Conservation (phyloP, 495 filamentous ascomycete species). For the Aspergillus hancockii region DNA sequence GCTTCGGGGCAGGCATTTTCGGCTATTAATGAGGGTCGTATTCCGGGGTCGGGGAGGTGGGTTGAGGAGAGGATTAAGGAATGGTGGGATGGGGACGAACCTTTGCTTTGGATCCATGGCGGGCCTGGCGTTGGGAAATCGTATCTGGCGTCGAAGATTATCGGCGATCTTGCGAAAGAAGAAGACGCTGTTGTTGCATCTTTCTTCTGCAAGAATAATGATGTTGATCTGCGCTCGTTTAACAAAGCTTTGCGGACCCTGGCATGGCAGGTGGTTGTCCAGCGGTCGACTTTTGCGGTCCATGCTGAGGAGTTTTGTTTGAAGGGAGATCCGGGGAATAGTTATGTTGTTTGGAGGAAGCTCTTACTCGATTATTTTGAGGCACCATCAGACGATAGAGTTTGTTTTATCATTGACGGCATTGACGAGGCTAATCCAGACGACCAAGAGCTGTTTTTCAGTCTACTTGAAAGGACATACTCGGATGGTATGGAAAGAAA, state of each 20-base stretch:
- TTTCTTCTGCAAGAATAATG: constrained; percentile 34
- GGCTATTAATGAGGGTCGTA: too few species aligned
- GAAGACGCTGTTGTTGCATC: constrained; percentile 21
- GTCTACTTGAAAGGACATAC: too few species aligned
- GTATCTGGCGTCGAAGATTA: constrained; percentile 30
- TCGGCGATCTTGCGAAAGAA: constrained; percentile 11
- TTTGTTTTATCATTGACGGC: too few species aligned
- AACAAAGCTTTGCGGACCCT: constrained; percentile 30
- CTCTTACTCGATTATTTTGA: neutral
- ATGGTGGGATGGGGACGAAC: constrained; percentile 3
- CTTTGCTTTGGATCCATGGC: constrained; percentile 35
- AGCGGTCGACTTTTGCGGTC: neutral
- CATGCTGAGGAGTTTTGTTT: constrained; percentile 7
- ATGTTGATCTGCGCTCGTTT: constrained; percentile 28
- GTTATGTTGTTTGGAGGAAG: constrained; percentile 3
- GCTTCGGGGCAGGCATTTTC: too few species aligned
- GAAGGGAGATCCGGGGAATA: constrained; percentile 3
- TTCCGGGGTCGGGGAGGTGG: too few species aligned
- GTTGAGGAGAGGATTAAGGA: too few species aligned
- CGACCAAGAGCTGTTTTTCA: too few species aligned
- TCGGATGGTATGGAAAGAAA: neutral
- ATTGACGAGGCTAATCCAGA: too few species aligned
- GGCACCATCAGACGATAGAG: too few species aligned
- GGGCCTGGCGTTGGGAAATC: constrained; percentile 35
- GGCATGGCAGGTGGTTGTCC: constrained; percentile 29